Conservation (phyloP, 495 filamentous ascomycete genomes). For the Talaromyces ruber region DNA sequence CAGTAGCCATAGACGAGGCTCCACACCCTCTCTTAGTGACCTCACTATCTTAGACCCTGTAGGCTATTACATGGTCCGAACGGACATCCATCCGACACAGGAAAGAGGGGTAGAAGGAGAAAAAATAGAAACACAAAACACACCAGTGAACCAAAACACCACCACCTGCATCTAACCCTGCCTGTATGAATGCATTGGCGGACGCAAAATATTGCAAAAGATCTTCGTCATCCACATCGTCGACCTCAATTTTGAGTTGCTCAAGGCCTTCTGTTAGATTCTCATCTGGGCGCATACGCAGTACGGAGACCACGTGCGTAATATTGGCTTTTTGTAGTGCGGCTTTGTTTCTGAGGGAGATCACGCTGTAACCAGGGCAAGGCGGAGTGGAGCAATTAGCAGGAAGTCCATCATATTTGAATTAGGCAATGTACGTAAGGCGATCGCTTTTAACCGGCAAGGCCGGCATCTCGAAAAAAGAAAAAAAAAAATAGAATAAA, state of each 20-base stretch:
- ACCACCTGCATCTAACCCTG: conserved; percentile 58
- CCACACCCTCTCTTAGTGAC: background rate
- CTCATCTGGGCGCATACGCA: conserved; percentile 50
- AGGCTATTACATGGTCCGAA: conserved; percentile 7
- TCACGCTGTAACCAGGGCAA: conserved; percentile 46
- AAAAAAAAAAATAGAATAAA: background rate
- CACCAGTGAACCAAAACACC: conserved; percentile 71
- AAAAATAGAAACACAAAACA: conserved; percentile 14
- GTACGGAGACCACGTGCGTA: conserved; percentile 84
- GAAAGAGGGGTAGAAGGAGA: conserved; percentile 4
- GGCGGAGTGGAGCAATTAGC: background rate
- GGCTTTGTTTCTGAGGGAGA: conserved; percentile 59
- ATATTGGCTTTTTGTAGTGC: conserved; percentile 64
- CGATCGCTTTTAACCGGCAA: conserved; percentile 3
- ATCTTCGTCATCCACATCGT: conserved; percentile 83
- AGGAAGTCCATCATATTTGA: background rate
- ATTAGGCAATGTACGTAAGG: background rate
- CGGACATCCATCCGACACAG: background rate
- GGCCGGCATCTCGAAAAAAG: background rate
- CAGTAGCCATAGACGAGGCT: background rate
- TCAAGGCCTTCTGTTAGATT: conserved; percentile 39
- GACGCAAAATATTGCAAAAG: conserved; percentile 69
- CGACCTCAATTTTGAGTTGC: conserved; percentile 72
- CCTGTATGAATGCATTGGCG: conserved; percentile 74
- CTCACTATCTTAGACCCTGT: background rate